Evolutionary conservation across 2,329 filamentous ascomycete genomes (phyloP), one percentile per base, ranked within the genome.

Genomic region (Fusarium sulawesiense): DNA sequence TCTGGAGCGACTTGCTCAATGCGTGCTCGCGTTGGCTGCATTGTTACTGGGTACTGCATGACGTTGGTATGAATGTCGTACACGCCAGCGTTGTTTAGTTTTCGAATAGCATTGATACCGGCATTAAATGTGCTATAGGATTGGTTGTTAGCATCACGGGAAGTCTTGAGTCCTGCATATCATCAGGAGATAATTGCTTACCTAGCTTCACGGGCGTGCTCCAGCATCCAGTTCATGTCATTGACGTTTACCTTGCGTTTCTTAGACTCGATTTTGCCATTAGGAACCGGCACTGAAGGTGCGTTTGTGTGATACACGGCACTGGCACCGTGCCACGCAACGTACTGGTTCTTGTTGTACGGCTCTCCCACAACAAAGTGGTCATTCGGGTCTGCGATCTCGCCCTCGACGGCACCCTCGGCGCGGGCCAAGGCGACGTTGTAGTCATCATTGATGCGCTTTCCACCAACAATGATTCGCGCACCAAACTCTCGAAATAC

Each of bases 311-410:
- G 94, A 78, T 99, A 99, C 25, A 99, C 96, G 41, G 93, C 91
- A 79, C 95, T 98, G 49, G 96, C 96, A 51, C 96, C 96, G 78
- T 97, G 94, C 96, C 96, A 99, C 29, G 96, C 96, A 29, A 99
- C 96, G 77, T 98, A 99, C 79, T 98, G 94, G 78, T 99, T 99
- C 82, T 95, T 94, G 85, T 99, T 98, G 85, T 99, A 99, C n/a
- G 90, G 86, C 78, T 97, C 92, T 41, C 91, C 92, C 11, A 87
- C 87, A 27, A 94, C 88, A 44, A 94, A 87, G 64, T 86, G 87
- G 80, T 99, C 96, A 64, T 94, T 91, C 0, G 95, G 95, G 76
- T 98, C 96, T 20, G 94, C 96, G 25, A 98, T 79, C 78, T 97
- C 93, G 70, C 96, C 96, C 79, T 98, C 95, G 4, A 93, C 87